Base-by-base conservation (phyloP, 306 rosid genomes). In the Hippophae rhamnoides region DNA sequence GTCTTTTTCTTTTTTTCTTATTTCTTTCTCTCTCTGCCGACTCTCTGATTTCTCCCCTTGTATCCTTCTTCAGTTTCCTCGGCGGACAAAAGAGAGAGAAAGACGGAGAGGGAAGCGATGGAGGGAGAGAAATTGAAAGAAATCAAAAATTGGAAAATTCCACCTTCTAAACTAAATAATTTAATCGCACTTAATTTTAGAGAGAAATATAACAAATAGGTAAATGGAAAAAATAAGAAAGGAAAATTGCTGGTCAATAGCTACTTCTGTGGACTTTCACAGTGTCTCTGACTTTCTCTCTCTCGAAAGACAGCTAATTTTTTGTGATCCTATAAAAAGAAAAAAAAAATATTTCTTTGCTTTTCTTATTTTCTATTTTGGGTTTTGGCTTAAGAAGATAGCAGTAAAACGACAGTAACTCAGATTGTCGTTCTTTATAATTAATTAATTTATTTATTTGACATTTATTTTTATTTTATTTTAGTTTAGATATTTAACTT, bases 41-140 rank as follows among this genome's bases (percentile, higher is more conserved):
- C 64, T n/a, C 66, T 63, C 57, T 54, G 44, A 9, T 55, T 31
- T 25, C 44, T 43, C 6, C 47, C 7, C 46, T 5, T 31, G 38
- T 31, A 31, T 18, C 64, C 14, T 52, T 56, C 63, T 68, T 55
- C 50, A 31, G 63, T 53, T 64, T 57, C 61, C 70, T 57, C 73
- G 43, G 87, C 77, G 73, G 88, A 81, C 85, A 69, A 67, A 75
- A 59, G 62, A 54, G 72, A 64, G 59, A 5, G 8, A 40, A 5
- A 25, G 1, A 11, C 51, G 75, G 67, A 69, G 59, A 65, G 72
- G 8, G 11, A 55, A 71, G 69, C 67, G 54, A 66, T 64, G 6
- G 59, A 69, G 64, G 42, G 26, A 44, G 47, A 31, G 56, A 47
- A 43, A 10, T n/a, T 31, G 47, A 50, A 43, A 52, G 40, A 56